Base-by-base conservation (phyloP, 768 basidiomycete species). In the Tricholomella constricta region DNA sequence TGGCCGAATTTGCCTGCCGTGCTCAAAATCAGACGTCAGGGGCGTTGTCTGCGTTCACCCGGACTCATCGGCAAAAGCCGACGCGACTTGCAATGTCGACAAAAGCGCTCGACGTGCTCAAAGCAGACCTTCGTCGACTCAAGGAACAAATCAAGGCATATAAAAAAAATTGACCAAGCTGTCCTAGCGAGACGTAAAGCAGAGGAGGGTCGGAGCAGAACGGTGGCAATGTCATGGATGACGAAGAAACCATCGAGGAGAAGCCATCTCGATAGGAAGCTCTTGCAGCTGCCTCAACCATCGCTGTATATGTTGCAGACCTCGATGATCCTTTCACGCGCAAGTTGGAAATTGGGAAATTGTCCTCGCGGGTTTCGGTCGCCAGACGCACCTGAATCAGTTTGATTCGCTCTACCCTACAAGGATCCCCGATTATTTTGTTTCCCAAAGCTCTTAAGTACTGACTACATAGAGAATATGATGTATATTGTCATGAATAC, bases 281-380 rank as follows among this genome's bases (percentile, higher is more conserved):
- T 37, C 59, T 68, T 11, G 22, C 40, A 12, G 61, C 65, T 14
- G 61, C 53, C n/a, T 37, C 51, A 23, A 63, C 55, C 1, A 44
- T 69, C 11, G 52, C 55, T 27, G 49, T 43, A 6, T 68, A 61
- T 48, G n/a, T 66, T 23, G 27, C 44, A 8, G 52, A 59, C 42
- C 26, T 60, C 7, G 56, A 65, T 51, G 59, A 64, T 41, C 55
- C 57, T 2, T 69, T 57, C 34, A 60, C 62, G 6, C 48, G 55
- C 35, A 60, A 65, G 45, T 41, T 65, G 25, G 65, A 67, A n/a
- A n/a, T n/a, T n/a, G n/a, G 48, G 46, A 19, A 6, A 42, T 64
- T 29, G 56, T 69, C 29, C 29, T 31, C 29, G 6, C 29, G 29
- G 6, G 11, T 31, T 31, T 6, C n/a, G n/a, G n/a, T n/a, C n/a